A percentile compares a stretch with the other conserved stretches of the same genome.
These are phyloP conservation scores for Peronospora farinosa DNA, from an alignment of 352 stramenopile species.

Conservation along the genomic window DNA sequence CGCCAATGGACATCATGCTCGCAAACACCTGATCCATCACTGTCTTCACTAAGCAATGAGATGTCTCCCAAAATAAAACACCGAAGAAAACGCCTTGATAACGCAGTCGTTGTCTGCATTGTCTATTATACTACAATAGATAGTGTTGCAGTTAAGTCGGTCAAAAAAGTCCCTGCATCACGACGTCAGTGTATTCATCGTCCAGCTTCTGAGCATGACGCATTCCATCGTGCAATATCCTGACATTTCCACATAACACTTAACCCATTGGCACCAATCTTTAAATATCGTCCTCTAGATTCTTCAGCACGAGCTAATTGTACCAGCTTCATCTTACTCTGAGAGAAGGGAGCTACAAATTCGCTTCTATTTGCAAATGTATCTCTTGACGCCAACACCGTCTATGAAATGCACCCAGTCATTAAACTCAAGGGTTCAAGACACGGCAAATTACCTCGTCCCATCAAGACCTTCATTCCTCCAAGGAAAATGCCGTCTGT, in stretches of 20 bases:
- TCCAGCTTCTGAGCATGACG: constrained; percentile 22
- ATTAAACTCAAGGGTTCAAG: constrained; percentile 59
- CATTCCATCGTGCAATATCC: constrained; percentile 51
- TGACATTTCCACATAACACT: constrained; percentile 36
- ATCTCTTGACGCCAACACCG: constrained; percentile 35
- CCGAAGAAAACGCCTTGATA: no score
- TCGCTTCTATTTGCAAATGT: constrained; percentile 31
- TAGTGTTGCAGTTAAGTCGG: no score
- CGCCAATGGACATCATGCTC: constrained; percentile 38
- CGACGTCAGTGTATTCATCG: constrained; percentile 20
- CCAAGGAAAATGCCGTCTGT: constrained; percentile 46
- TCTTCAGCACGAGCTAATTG: constrained; percentile 43
- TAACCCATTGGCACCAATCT: constrained; percentile 20
- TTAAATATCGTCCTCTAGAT: constrained; percentile 36
- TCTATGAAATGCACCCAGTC: constrained; percentile 74
- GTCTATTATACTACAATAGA: no score
- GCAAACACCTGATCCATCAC: no score
- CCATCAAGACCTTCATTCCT: constrained; percentile 43
- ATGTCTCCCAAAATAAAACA: no score
- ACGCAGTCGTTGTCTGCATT: no score
- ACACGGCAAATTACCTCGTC: constrained; percentile 27
- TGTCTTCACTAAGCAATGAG: no score
- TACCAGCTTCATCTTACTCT: constrained; percentile 58
- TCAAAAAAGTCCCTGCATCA: constrained; percentile 30
- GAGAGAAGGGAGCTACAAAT: constrained; percentile 41